Evolutionary conservation across 305 asterid species (phyloP).

Genomic region (Solanum hybrid): DNA sequence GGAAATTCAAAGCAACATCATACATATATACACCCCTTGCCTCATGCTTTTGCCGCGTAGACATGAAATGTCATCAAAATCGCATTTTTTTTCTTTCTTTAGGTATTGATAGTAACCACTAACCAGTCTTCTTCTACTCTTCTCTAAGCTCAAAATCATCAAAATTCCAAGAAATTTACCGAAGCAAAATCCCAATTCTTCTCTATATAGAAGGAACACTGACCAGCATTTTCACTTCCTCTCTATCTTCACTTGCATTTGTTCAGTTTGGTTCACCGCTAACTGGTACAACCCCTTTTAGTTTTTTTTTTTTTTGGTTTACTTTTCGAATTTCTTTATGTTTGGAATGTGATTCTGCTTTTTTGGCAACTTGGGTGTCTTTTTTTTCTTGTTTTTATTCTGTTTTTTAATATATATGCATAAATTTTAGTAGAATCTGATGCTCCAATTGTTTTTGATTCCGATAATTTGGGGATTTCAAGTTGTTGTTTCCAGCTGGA

Average conservation of each 20-base stretch:
- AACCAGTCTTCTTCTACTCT: conserved; percentile 3
- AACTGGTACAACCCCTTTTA: not conserved
- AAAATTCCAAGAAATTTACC: not conserved
- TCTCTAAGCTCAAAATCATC: not conserved
- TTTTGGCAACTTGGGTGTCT: not conserved
- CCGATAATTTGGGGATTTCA: not conserved
- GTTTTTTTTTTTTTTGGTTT: not conserved
- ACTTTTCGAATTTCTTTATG: not conserved
- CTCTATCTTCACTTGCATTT: not conserved
- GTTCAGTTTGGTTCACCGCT: not conserved
- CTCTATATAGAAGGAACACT: not conserved
- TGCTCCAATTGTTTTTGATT: not conserved
- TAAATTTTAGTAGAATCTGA: not conserved
- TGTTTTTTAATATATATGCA: not conserved
- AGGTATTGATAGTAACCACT: conserved; percentile 9
- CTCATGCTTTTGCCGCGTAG: conserved; percentile 16
- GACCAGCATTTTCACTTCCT: not conserved
- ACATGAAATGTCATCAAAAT: not conserved
- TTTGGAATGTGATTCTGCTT: not conserved
- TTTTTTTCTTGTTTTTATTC: not conserved
- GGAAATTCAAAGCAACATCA: not conserved
- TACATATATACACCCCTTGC: not conserved
- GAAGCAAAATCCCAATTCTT: not conserved
- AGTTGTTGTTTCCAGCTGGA: not conserved
- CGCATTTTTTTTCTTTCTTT: not conserved